Conservation (phyloP, 768 basidiomycete species). For the Lactarius deliciosus region DNA sequence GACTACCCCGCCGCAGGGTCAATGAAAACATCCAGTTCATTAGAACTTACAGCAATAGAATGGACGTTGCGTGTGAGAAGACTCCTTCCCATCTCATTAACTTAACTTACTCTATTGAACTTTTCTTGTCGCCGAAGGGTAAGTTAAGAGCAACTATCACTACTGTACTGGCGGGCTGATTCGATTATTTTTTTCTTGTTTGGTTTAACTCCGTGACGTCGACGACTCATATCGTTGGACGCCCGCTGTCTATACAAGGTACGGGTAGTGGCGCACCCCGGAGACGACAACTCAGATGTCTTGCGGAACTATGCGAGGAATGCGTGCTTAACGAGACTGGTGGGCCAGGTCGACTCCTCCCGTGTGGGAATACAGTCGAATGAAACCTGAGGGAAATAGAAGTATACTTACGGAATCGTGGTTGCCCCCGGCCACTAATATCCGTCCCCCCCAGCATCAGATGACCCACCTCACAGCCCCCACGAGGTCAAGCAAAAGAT, state of each 20-base stretch:
- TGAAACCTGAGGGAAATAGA: neutral
- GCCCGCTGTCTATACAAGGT: neutral
- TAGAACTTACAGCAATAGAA: neutral
- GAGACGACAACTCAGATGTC: neutral
- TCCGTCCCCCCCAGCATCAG: neutral
- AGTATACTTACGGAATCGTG: neutral
- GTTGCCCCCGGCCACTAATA: neutral
- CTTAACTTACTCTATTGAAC: neutral
- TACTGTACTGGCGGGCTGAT: neutral
- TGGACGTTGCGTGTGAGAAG: neutral
- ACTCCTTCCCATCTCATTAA: neutral
- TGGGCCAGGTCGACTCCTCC: neutral
- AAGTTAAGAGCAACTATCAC: neutral
- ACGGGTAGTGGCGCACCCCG: neutral
- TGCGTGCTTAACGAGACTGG: neutral
- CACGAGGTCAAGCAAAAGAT: slow-evolving; percentile 1
- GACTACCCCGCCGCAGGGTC: neutral
- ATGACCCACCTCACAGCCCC: neutral
- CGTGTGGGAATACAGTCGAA: neutral
- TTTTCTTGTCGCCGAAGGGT: neutral
- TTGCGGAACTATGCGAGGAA: neutral
- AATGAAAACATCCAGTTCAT: neutral
- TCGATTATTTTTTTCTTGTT: neutral
- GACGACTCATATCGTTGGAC: neutral
- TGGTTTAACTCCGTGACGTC: neutral